phyloP scores from a whole-genome alignment of 2,329 filamentous ascomycete genomes.

The Alternaria metachromatica region DNA sequence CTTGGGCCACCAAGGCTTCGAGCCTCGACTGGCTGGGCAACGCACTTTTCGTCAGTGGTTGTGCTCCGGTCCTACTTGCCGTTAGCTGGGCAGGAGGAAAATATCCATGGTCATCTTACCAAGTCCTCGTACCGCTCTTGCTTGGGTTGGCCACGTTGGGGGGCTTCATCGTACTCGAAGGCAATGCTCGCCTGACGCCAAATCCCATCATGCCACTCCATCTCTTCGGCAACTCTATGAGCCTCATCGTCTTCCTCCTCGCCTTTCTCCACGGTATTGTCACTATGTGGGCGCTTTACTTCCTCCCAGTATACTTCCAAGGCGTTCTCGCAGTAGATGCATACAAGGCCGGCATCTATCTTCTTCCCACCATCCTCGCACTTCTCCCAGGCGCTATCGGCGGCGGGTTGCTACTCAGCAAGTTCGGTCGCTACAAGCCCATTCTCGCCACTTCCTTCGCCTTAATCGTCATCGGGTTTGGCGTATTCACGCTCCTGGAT shows the following conservation, averaged over 20 bases:
- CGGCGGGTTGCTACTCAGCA: not conserved
- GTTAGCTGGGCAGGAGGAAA: not conserved
- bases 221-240: not conserved
- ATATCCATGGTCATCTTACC: not conserved
- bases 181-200: not conserved
- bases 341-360: constrained; percentile 12
- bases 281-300: constrained; percentile 3
- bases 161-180: not conserved
- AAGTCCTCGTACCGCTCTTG: not conserved
- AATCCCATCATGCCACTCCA: not conserved
- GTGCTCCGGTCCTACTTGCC: not conserved
- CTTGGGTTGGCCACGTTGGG: not conserved
- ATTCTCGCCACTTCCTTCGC: not conserved
- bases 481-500: constrained; percentile 16
- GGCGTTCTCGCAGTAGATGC: constrained; percentile 6
- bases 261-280: not conserved
- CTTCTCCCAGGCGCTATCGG: not conserved
- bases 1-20: not conserved
- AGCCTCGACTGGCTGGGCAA: not conserved
- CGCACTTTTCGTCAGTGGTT: not conserved
- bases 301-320: constrained; percentile 30
- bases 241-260: not conserved
- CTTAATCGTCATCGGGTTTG: not conserved
- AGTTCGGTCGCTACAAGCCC: not conserved
- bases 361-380: constrained; percentile 13